These are phyloP conservation scores for Linnemannia exigua DNA, from an alignment of 192 early-diverging fungal species.

Conservation along the genomic window DNA sequence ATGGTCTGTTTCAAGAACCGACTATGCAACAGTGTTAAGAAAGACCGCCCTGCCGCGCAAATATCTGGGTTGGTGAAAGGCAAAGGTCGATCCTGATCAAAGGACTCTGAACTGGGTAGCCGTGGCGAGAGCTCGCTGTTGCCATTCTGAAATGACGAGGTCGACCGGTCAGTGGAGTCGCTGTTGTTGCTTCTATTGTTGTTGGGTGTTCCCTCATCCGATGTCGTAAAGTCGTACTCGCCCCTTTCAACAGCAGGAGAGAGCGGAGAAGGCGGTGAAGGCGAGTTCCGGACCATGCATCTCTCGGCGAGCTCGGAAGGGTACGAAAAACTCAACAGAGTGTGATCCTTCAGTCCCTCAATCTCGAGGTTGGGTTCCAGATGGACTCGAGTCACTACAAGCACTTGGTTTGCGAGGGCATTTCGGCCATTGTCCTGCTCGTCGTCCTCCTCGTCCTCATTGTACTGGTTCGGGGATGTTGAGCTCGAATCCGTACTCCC, in stretches of 20 bases:
- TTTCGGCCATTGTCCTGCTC: conserved; percentile 47
- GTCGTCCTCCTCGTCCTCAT: conserved; percentile 39
- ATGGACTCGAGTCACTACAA: conserved; percentile 40
- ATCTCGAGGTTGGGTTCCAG: conserved; percentile 27
- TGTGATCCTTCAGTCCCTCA: conserved; percentile 27
- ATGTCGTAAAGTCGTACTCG: conserved; percentile 16
- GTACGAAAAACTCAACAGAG: conserved; percentile 44
- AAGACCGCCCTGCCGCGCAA: conserved; percentile 38
- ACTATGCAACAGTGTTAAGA: conserved; percentile 33
- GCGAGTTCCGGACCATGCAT: neutral
- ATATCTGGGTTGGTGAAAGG: conserved; percentile 51
- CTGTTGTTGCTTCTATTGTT: neutral
- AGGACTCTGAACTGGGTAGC: conserved; percentile 27
- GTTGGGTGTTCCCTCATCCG: neutral
- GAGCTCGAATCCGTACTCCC: neutral
- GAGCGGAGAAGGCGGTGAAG: conserved; percentile 29
- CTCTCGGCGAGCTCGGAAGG: conserved; percentile 38
- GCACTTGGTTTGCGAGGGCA: conserved; percentile 32
- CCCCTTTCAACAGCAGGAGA: conserved; percentile 14
- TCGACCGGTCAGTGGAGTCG: neutral
- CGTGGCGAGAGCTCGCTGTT: conserved; percentile 11
- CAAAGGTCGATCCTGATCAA: conserved; percentile 23
- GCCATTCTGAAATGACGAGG: neutral
- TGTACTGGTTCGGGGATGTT: neutral
- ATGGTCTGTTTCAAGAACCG: conserved; percentile 51